A percentile compares a stretch with the other conserved stretches of the same genome.
phyloP scores from a whole-genome alignment of 1,284 basidiomycete genomes.

The Earliella scabrosa region DNA sequence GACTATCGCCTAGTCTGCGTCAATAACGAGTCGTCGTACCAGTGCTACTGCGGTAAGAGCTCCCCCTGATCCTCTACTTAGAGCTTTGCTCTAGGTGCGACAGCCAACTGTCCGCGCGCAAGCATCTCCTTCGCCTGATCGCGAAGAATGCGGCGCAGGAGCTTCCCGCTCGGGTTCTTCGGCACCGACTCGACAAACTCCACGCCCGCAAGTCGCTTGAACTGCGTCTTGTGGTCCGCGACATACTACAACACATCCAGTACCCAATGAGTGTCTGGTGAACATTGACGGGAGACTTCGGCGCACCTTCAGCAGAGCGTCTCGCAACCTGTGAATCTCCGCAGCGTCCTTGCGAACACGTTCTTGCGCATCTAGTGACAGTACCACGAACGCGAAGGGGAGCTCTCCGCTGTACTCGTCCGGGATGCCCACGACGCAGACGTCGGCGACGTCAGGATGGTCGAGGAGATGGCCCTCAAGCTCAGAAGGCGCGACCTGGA shows the following conservation, averaged over 20 bases:
- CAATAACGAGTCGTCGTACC: too few relatives aligned
- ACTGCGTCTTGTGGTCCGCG: slow-evolving; percentile 67
- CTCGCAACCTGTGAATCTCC: slow-evolving; percentile 4
- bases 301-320: slow-evolving; percentile 14
- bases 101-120: slow-evolving; percentile 6
- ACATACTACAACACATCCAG: slow-evolving; percentile 54
- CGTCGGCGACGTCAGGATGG: slow-evolving; percentile 72
- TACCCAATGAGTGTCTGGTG: background rate
- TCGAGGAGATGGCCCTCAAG: slow-evolving; percentile 66
- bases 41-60: too few relatives aligned
- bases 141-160: slow-evolving; percentile 59
- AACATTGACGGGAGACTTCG: too few relatives aligned
- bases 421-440: slow-evolving; percentile 75
- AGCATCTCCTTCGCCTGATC: slow-evolving; percentile 45
- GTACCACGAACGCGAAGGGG: slow-evolving; percentile 75
- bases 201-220: slow-evolving; percentile 73
- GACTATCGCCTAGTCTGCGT: too few relatives aligned
- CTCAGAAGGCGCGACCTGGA: slow-evolving; percentile 44
- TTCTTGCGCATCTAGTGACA: slow-evolving; percentile 36
- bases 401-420: slow-evolving; percentile 84
- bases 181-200: slow-evolving; percentile 72
- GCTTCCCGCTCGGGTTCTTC: slow-evolving; percentile 75
- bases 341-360: slow-evolving; percentile 1
- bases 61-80: too few relatives aligned
- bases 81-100: background rate